Base-by-base conservation (phyloP, 164 flowering plant genomes). In the Stephania japonica region DNA sequence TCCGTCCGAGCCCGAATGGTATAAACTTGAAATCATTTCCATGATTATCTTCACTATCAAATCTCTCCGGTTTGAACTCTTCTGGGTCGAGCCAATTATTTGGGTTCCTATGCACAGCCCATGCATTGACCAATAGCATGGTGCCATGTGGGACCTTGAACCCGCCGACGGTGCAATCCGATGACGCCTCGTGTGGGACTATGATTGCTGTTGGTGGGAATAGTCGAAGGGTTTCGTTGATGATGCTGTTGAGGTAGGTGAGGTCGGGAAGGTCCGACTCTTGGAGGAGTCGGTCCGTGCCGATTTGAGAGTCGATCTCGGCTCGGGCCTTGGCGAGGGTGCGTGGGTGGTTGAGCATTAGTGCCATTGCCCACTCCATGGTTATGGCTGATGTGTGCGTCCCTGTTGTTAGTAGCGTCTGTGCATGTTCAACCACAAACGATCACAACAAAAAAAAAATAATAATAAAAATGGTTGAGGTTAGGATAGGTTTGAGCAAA, bases 31-130 rank as follows among this genome's bases (percentile, higher is more conserved):
- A 69, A 38, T 38, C 26, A 26, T 47, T 24, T 10, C 38, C 72
- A 24, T 69, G 42, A 14, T 59, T 42, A 23, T 24, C 62, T 7
- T 32, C 62, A 25, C 11, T 16, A 47, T 24, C 62, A 49, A 69
- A 69, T 25, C 72, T 69, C 62, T 69, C 41, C 26, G 72, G 72
- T 21, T 24, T 69, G 53, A 69, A 69, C 21, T 47, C 53, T 4
- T 47, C 42, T 24, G 72, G 62, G 42, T 69, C 62, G 3, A 11
- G 62, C 72, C 72, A 69, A 0, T 4, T 11, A 1, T 25, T 69
- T 21, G 72, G 72, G 42, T 69, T 62, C n/a, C 72, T 69, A 49
- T 69, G 72, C 16, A 69, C 25, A 21, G 72, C 62, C 72, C 71
- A 69, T 18, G 71, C n/a, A 23, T 69, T 69, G 25, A 69, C 71